Evolutionary conservation across 1,284 basidiomycete species (phyloP), one percentile per base, ranked within the genome.

Genomic region (Somion occarium): DNA sequence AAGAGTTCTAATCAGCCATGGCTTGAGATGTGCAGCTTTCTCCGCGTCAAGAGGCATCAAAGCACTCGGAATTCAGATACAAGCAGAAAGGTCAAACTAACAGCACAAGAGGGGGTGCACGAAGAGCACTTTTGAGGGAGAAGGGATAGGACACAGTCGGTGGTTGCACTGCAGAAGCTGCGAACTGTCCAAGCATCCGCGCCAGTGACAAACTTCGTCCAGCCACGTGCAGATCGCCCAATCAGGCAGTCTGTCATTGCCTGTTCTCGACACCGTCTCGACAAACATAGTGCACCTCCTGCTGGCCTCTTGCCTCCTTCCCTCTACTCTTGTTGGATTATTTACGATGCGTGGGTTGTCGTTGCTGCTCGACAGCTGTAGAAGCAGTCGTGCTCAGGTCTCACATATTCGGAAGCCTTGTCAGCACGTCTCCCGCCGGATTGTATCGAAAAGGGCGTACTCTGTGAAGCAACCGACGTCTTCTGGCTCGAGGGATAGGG

Each of bases 1-100:
- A 44, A 94, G 80, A 0, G 84, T 88, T 56, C 80, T 80, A 46
- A 91, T 76, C 47, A 94, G 84, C 92, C 92, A 95, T 60, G 82
- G 81, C 59, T 86, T 88, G 57, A 91, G 76, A 59, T 86, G 75
- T n/a, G 69, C 65, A 1, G 74, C 74, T 22, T 82, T 81, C 47
- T 80, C 68, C 47, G 78, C 66, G 66, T 90, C 85, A 69, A 76
- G 80, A 57, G 84, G 72, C 87, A 89, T 88, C 1, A 26, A 51
- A 22, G 46, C 15, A 5, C 41, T 58, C 41, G 44, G 48, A 45
- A 46, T 51, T 42, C 44, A 49, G 25, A 13, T 13, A n/a, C n/a
- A n/a, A n/a, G n/a, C n/a, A n/a, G 37, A 15, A 38, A n/a, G 41
- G 46, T 46, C 27, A 50, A 34, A 39, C 42, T 20, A 9, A 43